A percentile compares a stretch with the other conserved stretches of the same genome.
These are phyloP conservation scores for Trichoderma koningii DNA, from an alignment of 2,329 filamentous ascomycete genomes.

Conservation along the genomic window DNA sequence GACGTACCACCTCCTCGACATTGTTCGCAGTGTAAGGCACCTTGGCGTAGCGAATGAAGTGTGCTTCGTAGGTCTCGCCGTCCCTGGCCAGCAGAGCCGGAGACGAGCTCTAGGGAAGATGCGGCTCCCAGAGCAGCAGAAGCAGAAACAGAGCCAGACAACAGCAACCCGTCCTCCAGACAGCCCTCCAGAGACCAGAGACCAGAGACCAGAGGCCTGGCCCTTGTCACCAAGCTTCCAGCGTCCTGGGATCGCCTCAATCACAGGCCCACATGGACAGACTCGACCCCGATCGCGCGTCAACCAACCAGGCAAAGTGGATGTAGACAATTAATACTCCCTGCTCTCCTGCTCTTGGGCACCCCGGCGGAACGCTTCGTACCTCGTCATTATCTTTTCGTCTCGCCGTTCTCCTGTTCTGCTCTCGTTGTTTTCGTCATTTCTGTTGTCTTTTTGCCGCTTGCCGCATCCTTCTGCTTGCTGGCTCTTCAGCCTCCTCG, in stretches of 20 bases:
- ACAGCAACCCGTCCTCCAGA: neutral
- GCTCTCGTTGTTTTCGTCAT: conserved; percentile 10
- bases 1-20: too few relatives aligned
- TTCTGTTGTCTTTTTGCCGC: conserved; percentile 4
- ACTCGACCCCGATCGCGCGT: conserved; percentile 28
- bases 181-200: conserved; percentile 1
- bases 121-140: neutral
- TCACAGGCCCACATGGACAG: conserved; percentile 25
- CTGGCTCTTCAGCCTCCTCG: neutral
- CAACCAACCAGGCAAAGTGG: conserved; percentile 25
- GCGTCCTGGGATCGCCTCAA: conserved; percentile 28
- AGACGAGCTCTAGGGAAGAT: too few relatives aligned
- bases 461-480: neutral
- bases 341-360: conserved; percentile 22
- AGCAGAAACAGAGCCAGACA: neutral
- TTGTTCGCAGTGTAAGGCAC: neutral
- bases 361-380: conserved; percentile 22
- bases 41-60: neutral
- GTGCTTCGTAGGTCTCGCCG: too few relatives aligned
- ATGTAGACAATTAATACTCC: conserved; percentile 26
- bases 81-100: too few relatives aligned
- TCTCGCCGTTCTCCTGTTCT: conserved; percentile 25
- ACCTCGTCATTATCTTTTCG: conserved; percentile 25
- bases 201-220: neutral
- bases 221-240: conserved; percentile 26